Base-by-base conservation (phyloP, 192 early-diverging fungal genomes). In the Blastocladiella britannica region DNA sequence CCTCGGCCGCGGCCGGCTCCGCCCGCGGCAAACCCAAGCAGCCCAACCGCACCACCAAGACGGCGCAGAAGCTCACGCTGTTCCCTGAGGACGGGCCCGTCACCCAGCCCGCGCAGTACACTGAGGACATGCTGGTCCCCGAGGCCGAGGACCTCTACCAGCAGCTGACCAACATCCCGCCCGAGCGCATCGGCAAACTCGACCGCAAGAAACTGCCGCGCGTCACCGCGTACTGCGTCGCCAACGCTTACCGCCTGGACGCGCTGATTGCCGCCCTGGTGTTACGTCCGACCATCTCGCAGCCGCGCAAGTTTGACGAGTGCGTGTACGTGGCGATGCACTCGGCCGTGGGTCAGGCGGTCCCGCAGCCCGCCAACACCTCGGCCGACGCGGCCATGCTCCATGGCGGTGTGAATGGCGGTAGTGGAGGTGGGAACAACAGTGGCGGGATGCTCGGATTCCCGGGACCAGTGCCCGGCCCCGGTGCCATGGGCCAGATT, bases 21-120 rank as follows among this genome's bases (percentile, higher is more conserved):
- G 58, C 27, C 26, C n/a, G 28, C 43, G 23, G 65, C 29, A 82
- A 76, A 56, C 51, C 69, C 28, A 80, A 81, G 69, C 75, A 79
- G 27, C 83, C 84, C 24, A 83, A 83, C 63, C 75, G 91, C 57
- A 93, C 88, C 22, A 87, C 90, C 47, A 93, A 93, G 66, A 87
- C 79, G n/a, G 86, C 87, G 31, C 87, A 89, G 64, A 93, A 93
- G 72, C 69, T 93, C 23, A 85, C 82, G n/a, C 68, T 93, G 23
- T 83, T 93, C 51, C 91, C 91, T 1, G 82, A 84, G 52, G 79
- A 87, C 23, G 79, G 78, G 31, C 76, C 81, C 20, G 57, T 47
- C 25, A 29, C 65, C 22, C 23, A 47, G 20, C 57, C 23, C 6
- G 54, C 55, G 26, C 53, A 53, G 37, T 9, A 61, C 63, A 3